A percentile compares a stretch with the other conserved stretches of the same genome.
These are phyloP conservation scores for Mycena rebaudengoi DNA, from an alignment of 768 basidiomycete species.

Conservation along the genomic window DNA sequence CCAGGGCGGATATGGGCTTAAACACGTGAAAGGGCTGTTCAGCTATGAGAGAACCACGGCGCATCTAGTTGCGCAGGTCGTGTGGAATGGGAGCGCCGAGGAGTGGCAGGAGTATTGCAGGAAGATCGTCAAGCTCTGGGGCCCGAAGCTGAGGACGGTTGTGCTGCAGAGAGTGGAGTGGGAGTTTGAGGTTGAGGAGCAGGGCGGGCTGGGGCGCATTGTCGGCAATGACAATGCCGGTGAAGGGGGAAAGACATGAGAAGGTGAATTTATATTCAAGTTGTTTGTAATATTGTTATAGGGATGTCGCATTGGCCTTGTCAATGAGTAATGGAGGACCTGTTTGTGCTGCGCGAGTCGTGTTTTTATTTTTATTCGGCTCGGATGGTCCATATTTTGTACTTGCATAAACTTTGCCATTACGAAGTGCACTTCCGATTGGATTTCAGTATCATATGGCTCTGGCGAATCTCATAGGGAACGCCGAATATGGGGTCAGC, in stretches of 20 bases:
- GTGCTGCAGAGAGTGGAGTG: conserved; percentile 10
- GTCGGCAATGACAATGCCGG: not conserved
- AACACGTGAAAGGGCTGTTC: not conserved
- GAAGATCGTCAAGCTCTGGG: conserved; percentile 7
- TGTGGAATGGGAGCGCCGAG: conserved; percentile 2
- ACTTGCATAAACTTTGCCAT: no score
- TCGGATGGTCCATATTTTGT: no score
- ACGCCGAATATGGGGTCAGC: no score
- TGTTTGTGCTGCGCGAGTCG: no score
- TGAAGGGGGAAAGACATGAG: not conserved
- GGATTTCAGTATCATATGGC: no score
- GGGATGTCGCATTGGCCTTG: not conserved
- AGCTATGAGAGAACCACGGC: not conserved
- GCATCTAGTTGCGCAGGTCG: conserved; percentile 8
- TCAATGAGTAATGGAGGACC: no score
- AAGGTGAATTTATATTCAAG: not conserved
- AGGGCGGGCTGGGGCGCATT: not conserved
- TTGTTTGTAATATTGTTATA: not conserved
- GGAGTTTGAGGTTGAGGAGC: conserved; percentile 2
- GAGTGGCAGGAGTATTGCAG: conserved; percentile 8
- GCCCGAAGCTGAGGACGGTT: conserved; percentile 1
- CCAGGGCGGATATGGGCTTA: conserved; percentile 5
- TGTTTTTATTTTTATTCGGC: no score
- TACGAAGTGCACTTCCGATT: no score
- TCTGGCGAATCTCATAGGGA: no score